These are phyloP conservation scores for Metarhizium album DNA, from an alignment of 2,329 filamentous ascomycete genomes.

Conservation along the genomic window DNA sequence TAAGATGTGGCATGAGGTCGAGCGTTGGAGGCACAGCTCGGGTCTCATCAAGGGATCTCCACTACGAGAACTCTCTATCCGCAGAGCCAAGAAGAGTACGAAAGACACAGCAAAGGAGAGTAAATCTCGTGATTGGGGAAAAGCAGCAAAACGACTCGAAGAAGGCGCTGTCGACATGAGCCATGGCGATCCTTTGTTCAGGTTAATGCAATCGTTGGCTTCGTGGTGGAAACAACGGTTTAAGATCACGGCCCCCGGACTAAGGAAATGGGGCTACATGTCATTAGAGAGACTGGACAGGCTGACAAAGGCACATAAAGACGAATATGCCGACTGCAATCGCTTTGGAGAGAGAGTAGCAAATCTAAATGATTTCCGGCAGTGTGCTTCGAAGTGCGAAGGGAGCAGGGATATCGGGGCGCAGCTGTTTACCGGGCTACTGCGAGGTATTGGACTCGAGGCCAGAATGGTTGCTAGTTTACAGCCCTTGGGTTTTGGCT, in stretches of 20 bases:
- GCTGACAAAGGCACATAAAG: slow-evolving; percentile 59
- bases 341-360: slow-evolving; percentile 67
- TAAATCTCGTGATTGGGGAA: slow-evolving; percentile 53
- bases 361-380: slow-evolving; percentile 56
- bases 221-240: slow-evolving; percentile 87
- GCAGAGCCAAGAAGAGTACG: slow-evolving; percentile 16
- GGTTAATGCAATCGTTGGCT: slow-evolving; percentile 64
- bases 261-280: slow-evolving; percentile 88
- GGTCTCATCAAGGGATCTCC: slow-evolving; percentile 41
- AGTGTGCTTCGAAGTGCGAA: slow-evolving; percentile 55
- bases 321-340: slow-evolving; percentile 48
- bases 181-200: slow-evolving; percentile 68
- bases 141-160: slow-evolving; percentile 57
- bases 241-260: slow-evolving; percentile 60
- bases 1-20: slow-evolving; percentile 59
- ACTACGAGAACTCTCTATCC: slow-evolving; percentile 12
- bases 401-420: slow-evolving; percentile 83
- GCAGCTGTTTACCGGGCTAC: slow-evolving; percentile 78
- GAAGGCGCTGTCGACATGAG: slow-evolving; percentile 65
- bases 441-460: slow-evolving; percentile 73
- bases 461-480: slow-evolving; percentile 74
- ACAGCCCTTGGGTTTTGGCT: slow-evolving; percentile 82
- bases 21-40: slow-evolving; percentile 60
- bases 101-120: slow-evolving; percentile 22
- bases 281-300: slow-evolving; percentile 62